Percentiles rank a stretch among this genome's conserved stretches.
Evolutionary conservation across 2,329 filamentous ascomycete species (phyloP).

Genomic region (Endoconidiophora laricicola): DNA sequence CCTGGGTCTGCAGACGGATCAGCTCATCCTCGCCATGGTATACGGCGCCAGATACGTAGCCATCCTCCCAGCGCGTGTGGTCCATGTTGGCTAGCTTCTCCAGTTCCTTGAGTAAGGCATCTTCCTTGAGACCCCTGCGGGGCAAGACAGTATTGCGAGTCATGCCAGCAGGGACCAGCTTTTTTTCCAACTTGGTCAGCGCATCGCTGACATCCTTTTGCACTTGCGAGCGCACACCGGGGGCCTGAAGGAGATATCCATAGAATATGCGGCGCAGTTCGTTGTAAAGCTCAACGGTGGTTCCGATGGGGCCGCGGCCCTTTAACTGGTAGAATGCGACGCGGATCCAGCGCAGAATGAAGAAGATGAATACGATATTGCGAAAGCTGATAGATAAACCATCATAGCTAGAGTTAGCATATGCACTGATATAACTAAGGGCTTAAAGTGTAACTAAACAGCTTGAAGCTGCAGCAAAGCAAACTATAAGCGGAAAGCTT

Average conservation of each 20-base stretch:
- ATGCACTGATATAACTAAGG: too few relatives aligned
- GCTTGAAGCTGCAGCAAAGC: too few relatives aligned
- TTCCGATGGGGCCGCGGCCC: constrained; percentile 74
- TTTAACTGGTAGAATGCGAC: constrained; percentile 70
- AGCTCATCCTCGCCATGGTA: constrained; percentile 84
- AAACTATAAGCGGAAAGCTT: neutral
- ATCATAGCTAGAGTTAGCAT: neutral
- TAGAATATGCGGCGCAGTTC: constrained; percentile 59
- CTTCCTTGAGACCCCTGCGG: constrained; percentile 65
- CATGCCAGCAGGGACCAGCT: constrained; percentile 60
- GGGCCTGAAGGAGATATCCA: constrained; percentile 68
- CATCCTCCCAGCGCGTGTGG: constrained; percentile 94
- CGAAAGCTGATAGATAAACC: constrained; percentile 41
- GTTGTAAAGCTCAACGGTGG: constrained; percentile 56
- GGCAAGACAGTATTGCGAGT: constrained; percentile 63
- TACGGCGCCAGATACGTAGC: constrained; percentile 81
- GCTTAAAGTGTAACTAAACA: neutral
- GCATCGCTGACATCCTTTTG: constrained; percentile 70
- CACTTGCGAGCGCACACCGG: constrained; percentile 74
- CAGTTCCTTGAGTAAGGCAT: constrained; percentile 66
- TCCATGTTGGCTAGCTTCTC: constrained; percentile 67
- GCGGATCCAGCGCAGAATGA: constrained; percentile 68
- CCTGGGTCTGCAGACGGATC: constrained; percentile 72
- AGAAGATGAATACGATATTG: constrained; percentile 78
- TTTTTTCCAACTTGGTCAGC: constrained; percentile 63